These are phyloP conservation scores for Annulohypoxylon bovei DNA, from an alignment of 495 filamentous ascomycete genomes.

Conservation along the genomic window DNA sequence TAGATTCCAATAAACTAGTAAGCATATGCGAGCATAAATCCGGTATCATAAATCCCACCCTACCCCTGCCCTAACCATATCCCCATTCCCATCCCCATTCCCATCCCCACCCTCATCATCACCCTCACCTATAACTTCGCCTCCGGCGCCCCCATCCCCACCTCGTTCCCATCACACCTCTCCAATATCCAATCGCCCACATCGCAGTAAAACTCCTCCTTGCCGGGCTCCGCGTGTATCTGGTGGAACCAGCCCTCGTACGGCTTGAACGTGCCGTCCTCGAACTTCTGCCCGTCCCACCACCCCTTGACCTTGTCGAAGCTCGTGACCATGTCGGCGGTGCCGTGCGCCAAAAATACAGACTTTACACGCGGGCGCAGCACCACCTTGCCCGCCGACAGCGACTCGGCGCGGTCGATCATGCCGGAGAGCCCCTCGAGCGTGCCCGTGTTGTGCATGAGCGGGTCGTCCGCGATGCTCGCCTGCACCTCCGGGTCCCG, in stretches of 20 bases:
- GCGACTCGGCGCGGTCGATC: constrained; percentile 70
- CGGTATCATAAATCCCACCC: not conserved
- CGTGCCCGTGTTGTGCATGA: constrained; percentile 83
- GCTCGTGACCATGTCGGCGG: constrained; percentile 71
- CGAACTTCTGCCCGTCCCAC: constrained; percentile 61
- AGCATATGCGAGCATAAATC: not conserved
- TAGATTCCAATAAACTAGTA: not conserved
- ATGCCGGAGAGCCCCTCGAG: constrained; percentile 77
- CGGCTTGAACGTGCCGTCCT: constrained; percentile 72
- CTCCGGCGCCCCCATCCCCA: constrained; percentile 10
- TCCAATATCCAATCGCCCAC: constrained; percentile 78
- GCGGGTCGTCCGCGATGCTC: constrained; percentile 66
- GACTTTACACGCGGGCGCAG: constrained; percentile 49
- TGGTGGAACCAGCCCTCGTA: constrained; percentile 86
- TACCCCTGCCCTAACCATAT: not conserved
- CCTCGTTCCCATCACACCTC: constrained; percentile 39
- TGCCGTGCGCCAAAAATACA: constrained; percentile 75
- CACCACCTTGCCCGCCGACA: constrained; percentile 58
- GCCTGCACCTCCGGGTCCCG: constrained; percentile 69
- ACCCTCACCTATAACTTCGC: constrained; percentile 20
- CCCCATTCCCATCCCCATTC: not conserved
- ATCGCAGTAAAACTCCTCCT: constrained; percentile 71
- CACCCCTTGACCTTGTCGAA: constrained; percentile 69
- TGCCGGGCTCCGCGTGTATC: constrained; percentile 76
- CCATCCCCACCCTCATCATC: not conserved